Conservation (phyloP, 169 alveolate genomes). For the Pseudocohnilembus persalinus region DNA sequence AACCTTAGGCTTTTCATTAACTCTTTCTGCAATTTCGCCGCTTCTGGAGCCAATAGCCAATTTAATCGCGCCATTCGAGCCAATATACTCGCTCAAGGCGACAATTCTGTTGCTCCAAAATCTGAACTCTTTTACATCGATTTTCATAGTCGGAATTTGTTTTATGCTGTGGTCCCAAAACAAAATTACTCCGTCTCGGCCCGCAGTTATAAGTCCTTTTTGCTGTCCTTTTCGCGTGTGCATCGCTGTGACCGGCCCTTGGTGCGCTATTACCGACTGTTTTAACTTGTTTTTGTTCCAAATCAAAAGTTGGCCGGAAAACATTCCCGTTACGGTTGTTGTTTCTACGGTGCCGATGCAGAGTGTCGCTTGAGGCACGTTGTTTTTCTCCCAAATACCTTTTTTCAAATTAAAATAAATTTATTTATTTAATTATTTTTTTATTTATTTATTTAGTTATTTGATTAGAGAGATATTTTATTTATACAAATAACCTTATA, state of each 20-base stretch:
- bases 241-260: conserved; percentile 53
- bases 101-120: not conserved
- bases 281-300: conserved; percentile 71
- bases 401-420: not conserved
- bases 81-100: not conserved
- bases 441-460: no score
- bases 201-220: conserved; percentile 80
- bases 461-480: no score
- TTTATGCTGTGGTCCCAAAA: conserved; percentile 54
- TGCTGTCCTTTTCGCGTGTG: conserved; percentile 53
- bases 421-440: no score
- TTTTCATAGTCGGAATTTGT: conserved; percentile 27
- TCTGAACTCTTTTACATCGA: conserved; percentile 33
- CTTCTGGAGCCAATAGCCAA: conserved; percentile 83
- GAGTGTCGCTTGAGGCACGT: conserved; percentile 60
- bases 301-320: conserved; percentile 65
- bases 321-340: conserved; percentile 71
- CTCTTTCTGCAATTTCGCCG: conserved; percentile 77
- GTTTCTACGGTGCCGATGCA: conserved; percentile 70
- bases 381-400: conserved; percentile 71
- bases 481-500: no score
- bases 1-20: conserved; percentile 22
- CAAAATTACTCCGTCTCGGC: conserved; percentile 70
- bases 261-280: conserved; percentile 65
- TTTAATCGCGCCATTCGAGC: not conserved